Evolutionary conservation across 2,329 filamentous ascomycete genomes (phyloP).

Genomic region (Alternaria brassicae): DNA sequence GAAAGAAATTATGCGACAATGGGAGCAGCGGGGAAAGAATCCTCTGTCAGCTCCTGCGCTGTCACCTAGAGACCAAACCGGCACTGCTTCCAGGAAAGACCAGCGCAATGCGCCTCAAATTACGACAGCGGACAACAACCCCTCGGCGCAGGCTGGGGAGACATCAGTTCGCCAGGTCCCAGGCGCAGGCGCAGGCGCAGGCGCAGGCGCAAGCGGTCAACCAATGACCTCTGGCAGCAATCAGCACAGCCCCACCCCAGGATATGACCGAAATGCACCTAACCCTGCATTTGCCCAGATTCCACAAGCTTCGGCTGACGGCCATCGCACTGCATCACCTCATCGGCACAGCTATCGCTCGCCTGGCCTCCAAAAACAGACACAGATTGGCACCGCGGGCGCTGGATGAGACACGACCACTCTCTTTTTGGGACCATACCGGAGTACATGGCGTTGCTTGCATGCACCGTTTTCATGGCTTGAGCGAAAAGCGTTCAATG

Average conservation of each 20-base stretch:
- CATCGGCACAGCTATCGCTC: slow-evolving; percentile 50
- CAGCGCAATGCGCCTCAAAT: slow-evolving; percentile 61
- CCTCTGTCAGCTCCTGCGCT: slow-evolving; percentile 61
- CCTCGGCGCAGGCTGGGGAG: slow-evolving; percentile 81
- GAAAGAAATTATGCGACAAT: slow-evolving; percentile 94
- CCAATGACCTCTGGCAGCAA: slow-evolving; percentile 23
- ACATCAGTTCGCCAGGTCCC: slow-evolving; percentile 79
- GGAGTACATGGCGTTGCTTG: slow-evolving; percentile 35
- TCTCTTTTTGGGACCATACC: slow-evolving; percentile 20
- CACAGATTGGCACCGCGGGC: slow-evolving; percentile 47
- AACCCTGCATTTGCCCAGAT: slow-evolving; percentile 45
- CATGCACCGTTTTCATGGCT: slow-evolving; percentile 23
- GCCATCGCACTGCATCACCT: slow-evolving; percentile 47
- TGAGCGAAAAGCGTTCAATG: slow-evolving; percentile 18
- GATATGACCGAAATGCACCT: slow-evolving; percentile 41
- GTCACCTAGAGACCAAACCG: slow-evolving; percentile 44
- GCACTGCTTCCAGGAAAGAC: slow-evolving; percentile 62
- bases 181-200: slow-evolving; percentile 30
- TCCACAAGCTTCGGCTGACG: slow-evolving; percentile 44
- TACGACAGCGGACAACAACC: slow-evolving; percentile 85
- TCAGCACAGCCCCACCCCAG: slow-evolving; percentile 40
- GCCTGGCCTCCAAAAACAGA: slow-evolving; percentile 46
- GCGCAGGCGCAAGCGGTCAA: slow-evolving; percentile 32
- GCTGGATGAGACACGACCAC: slow-evolving; percentile 34
- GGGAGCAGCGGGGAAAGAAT: slow-evolving; percentile 79